A percentile compares a stretch with the other conserved stretches of the same genome.
Evolutionary conservation across 768 basidiomycete species (phyloP).

Genomic region (Suillus bovinus): DNA sequence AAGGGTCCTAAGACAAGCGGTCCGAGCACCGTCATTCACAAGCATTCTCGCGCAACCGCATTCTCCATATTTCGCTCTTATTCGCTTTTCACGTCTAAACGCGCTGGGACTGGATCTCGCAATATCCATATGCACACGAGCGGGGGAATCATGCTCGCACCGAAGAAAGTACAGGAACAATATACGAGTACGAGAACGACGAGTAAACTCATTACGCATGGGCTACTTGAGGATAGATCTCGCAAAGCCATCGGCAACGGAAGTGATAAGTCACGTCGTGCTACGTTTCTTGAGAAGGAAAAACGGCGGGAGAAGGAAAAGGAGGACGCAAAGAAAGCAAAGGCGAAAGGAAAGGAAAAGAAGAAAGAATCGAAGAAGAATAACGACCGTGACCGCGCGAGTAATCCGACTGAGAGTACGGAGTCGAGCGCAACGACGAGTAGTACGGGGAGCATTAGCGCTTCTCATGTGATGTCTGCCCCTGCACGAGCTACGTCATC

Average conservation of each 20-base stretch:
- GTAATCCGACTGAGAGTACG: constrained; percentile 31
- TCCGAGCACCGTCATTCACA: constrained; percentile 72
- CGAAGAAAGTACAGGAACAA: constrained; percentile 74
- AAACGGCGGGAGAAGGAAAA: constrained; percentile 18
- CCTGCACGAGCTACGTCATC: constrained; percentile 11
- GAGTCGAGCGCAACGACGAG: constrained; percentile 33
- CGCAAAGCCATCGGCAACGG: constrained; percentile 19
- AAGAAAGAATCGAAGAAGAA: constrained; percentile 34
- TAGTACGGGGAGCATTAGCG: constrained; percentile 28
- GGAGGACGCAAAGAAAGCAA: constrained; percentile 19
- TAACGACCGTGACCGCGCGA: constrained; percentile 20
- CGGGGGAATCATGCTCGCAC: constrained; percentile 60
- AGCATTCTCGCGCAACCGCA: constrained; percentile 76
- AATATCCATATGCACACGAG: constrained; percentile 30
- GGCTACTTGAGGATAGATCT: constrained; percentile 53
- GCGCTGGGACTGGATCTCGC: constrained; percentile 15
- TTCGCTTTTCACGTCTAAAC: constrained; percentile 20
- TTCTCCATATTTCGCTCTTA: constrained; percentile 79
- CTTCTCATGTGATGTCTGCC: constrained; percentile 11
- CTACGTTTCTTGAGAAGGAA: constrained; percentile 22
- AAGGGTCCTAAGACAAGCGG: constrained; percentile 46
- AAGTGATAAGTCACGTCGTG: constrained; percentile 18
- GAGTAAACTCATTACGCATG: constrained; percentile 64
- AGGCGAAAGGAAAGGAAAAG: constrained; percentile 24
- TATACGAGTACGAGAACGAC: constrained; percentile 78